These are phyloP conservation scores for Suhomyces yuchorum DNA, from an alignment of 1,139 yeast genomes.

Conservation along the genomic window DNA sequence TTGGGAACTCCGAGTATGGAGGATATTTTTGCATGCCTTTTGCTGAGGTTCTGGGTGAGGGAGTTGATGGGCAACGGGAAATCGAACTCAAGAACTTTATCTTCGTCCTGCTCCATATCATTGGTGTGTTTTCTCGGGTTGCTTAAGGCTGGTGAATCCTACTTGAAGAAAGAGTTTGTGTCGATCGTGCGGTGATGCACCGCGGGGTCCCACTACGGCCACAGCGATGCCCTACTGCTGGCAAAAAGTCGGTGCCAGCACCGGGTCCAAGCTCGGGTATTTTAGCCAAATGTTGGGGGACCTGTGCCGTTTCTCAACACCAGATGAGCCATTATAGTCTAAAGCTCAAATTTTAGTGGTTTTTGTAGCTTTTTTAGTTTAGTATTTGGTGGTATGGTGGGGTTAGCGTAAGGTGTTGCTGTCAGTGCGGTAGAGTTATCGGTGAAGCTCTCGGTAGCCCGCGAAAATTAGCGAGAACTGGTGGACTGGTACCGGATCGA, in stretches of 20 bases:
- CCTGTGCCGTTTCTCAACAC: too few relatives aligned
- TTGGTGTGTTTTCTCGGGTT: slow-evolving; percentile 8
- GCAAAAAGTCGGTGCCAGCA: too few relatives aligned
- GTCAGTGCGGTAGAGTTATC: too few relatives aligned
- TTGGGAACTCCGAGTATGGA: slow-evolving; percentile 23
- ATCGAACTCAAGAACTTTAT: slow-evolving; percentile 28
- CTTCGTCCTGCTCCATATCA: slow-evolving; percentile 28
- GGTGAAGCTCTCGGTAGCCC: neutral
- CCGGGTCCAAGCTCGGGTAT: too few relatives aligned
- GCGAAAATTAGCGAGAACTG: neutral
- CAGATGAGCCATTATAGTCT: too few relatives aligned
- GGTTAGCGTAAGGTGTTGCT: neutral
- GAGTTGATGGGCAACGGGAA: slow-evolving; percentile 26
- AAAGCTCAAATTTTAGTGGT: too few relatives aligned
- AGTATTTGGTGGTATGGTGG: neutral
- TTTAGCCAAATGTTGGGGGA: too few relatives aligned
- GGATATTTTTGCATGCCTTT: slow-evolving; percentile 27
- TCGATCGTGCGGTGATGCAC: slow-evolving; percentile 9
- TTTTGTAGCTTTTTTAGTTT: too few relatives aligned
- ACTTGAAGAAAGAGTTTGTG: neutral
- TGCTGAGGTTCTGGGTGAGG: slow-evolving; percentile 19
- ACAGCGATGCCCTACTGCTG: neutral
- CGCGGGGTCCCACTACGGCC: slow-evolving; percentile 1
- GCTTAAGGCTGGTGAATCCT: neutral
- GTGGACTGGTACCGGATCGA: too few relatives aligned